Percentiles rank a stretch among this genome's conserved stretches.
Conservation (phyloP, 495 filamentous ascomycete species). For the Xylaria telfairii region DNA sequence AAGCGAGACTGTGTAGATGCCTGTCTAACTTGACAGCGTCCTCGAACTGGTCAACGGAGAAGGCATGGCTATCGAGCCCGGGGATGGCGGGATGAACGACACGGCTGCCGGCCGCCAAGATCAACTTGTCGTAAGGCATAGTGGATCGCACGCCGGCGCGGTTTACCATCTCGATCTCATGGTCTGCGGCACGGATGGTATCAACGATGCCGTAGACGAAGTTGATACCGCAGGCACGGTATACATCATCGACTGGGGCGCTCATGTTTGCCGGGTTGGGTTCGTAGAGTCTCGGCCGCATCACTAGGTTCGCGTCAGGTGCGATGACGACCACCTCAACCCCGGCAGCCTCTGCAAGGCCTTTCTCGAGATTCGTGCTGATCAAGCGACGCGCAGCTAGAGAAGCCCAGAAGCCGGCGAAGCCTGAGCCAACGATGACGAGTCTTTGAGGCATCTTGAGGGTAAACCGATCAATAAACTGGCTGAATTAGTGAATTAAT, state of each 20-base stretch:
- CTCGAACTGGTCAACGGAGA: constrained; percentile 42
- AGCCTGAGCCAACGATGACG: constrained; percentile 41
- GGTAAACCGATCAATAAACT: not conserved
- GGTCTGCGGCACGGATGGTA: constrained; percentile 30
- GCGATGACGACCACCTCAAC: constrained; percentile 42
- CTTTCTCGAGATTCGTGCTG: constrained; percentile 5
- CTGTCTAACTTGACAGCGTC: constrained; percentile 29
- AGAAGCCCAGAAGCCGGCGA: constrained; percentile 46
- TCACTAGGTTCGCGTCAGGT: constrained; percentile 38
- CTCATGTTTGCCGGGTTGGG: constrained; percentile 36
- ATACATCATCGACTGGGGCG: constrained; percentile 33
- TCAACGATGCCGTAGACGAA: constrained; percentile 38
- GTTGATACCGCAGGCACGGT: constrained; percentile 31
- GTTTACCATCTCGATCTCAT: constrained; percentile 30
- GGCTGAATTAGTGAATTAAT: not conserved
- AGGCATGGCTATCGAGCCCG: constrained; percentile 38
- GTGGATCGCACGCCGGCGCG: constrained; percentile 22
- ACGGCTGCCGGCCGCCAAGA: constrained; percentile 45
- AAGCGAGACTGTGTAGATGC: constrained; percentile 24
- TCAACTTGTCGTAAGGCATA: constrained; percentile 40
- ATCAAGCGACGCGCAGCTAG: constrained; percentile 43
- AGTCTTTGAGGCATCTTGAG: constrained; percentile 23
- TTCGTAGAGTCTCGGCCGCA: constrained; percentile 46
- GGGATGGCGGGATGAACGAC: constrained; percentile 37
- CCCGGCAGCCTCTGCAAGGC: constrained; percentile 3